Percentiles rank a stretch among this genome's conserved stretches.
These are phyloP conservation scores for Conticribra guillardii DNA, from an alignment of 108 stramenopile genomes.

Conservation along the genomic window DNA sequence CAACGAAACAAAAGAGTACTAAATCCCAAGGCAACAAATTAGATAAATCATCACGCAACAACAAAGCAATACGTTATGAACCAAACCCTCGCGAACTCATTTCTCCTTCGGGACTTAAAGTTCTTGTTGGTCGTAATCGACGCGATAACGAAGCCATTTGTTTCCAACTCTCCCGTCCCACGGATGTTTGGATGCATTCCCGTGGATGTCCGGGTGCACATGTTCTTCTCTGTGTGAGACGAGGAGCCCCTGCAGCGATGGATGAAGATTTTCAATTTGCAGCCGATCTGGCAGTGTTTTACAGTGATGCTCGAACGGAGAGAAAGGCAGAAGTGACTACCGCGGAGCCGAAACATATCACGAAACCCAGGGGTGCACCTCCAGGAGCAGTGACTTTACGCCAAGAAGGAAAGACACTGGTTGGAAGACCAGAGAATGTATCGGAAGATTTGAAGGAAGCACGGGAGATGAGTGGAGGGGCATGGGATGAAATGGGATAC, in stretches of 20 bases:
- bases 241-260: slow-evolving; percentile 62
- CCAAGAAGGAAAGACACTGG: slow-evolving; percentile 69
- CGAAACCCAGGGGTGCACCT: slow-evolving; percentile 84
- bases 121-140: slow-evolving; percentile 86
- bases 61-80: slow-evolving; percentile 8
- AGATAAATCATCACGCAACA: not conserved
- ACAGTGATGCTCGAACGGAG: slow-evolving; percentile 81
- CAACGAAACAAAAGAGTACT: slow-evolving; percentile 24
- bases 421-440: slow-evolving; percentile 76
- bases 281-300: slow-evolving; percentile 86
- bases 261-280: slow-evolving; percentile 79
- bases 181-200: slow-evolving; percentile 89
- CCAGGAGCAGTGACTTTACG: slow-evolving; percentile 83
- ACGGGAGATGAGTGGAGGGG: slow-evolving; percentile 68
- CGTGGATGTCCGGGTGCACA: slow-evolving; percentile 88
- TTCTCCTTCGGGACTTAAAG: slow-evolving; percentile 72
- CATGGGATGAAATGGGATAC: slow-evolving; percentile 63
- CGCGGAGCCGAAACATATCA: slow-evolving; percentile 84
- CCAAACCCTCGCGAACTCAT: slow-evolving; percentile 67
- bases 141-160: slow-evolving; percentile 85
- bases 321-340: slow-evolving; percentile 69
- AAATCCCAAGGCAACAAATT: slow-evolving; percentile 9
- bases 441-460: slow-evolving; percentile 73
- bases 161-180: slow-evolving; percentile 67
- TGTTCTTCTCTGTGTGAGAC: slow-evolving; percentile 71